Evolutionary conservation across 768 basidiomycete species (phyloP).

Genomic region (Pseudohyphozyma bogoriensis): DNA sequence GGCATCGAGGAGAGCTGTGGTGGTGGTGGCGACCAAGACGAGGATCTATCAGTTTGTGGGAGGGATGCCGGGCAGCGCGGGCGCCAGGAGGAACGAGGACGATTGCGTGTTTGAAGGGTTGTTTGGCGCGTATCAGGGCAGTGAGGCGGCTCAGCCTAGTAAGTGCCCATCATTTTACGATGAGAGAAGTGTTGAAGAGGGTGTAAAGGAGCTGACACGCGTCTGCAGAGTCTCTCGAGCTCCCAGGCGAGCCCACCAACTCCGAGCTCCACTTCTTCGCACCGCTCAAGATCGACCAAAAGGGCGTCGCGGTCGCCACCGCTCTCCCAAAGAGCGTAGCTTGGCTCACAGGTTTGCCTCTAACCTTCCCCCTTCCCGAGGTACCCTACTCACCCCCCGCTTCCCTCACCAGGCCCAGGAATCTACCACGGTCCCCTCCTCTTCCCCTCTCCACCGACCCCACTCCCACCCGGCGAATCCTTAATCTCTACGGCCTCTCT

Average conservation of each 20-base stretch:
- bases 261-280: conserved; percentile 70
- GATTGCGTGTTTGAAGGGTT: conserved; percentile 59
- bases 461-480: conserved; percentile 51
- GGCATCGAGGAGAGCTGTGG: conserved; percentile 45
- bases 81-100: conserved; percentile 62
- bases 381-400: no score
- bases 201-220: conserved; percentile 30
- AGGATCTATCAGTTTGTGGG: conserved; percentile 87
- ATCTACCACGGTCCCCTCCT: conserved; percentile 75
- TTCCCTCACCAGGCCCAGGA: conserved; percentile 60
- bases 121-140: conserved; percentile 52
- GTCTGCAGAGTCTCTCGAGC: conserved; percentile 70
- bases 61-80: conserved; percentile 42
- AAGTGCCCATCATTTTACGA: conserved; percentile 31
- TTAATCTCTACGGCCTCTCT: conserved; percentile 68
- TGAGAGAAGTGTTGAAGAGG: conserved; percentile 19
- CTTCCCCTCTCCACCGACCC: conserved; percentile 39
- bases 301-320: conserved; percentile 29
- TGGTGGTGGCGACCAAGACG: conserved; percentile 73
- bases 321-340: conserved; percentile 66
- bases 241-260: conserved; percentile 61
- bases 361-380: neutral
- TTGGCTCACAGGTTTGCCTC: conserved; percentile 73
- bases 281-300: conserved; percentile 44
- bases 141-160: conserved; percentile 77